These are phyloP conservation scores for Penicillium sp. DNA, from an alignment of 2,329 filamentous ascomycete genomes.

Conservation along the genomic window DNA sequence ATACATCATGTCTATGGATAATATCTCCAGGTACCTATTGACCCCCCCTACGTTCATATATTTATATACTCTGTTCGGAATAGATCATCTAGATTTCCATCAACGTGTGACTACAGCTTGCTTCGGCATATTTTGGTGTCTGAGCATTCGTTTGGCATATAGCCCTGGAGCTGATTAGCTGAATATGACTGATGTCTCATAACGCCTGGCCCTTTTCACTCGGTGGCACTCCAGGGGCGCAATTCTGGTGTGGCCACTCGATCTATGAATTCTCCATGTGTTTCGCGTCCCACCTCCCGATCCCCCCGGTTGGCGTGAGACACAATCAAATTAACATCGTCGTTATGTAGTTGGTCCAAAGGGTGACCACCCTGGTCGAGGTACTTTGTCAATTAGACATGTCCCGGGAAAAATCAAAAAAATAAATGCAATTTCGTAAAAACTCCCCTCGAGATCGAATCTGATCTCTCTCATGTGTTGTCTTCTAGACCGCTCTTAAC, in stretches of 20 bases:
- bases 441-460: not conserved
- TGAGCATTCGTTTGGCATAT: not conserved
- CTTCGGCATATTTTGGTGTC: not conserved
- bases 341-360: not conserved
- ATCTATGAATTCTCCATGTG: conserved; percentile 4
- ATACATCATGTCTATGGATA: too few species aligned
- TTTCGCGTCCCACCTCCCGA: conserved; percentile 5
- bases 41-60: too few species aligned
- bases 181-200: conserved; percentile 4
- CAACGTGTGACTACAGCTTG: too few species aligned
- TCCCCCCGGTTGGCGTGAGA: conserved; percentile 1
- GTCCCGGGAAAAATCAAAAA: not conserved
- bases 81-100: too few species aligned
- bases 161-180: not conserved
- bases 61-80: too few species aligned
- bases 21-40: too few species aligned
- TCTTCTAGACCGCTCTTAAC: conserved; percentile 14
- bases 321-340: conserved; percentile 5
- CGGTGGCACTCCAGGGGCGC: conserved; percentile 3
- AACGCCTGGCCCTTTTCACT: not conserved
- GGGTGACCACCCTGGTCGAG: not conserved
- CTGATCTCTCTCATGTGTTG: conserved; percentile 12
- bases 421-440: not conserved
- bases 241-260: not conserved
- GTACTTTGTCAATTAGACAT: conserved; percentile 3